A percentile compares a stretch with the other conserved stretches of the same genome.
These are phyloP conservation scores for Saposhnikovia divaricata DNA, from an alignment of 129 eudicot genomes.

Conservation along the genomic window DNA sequence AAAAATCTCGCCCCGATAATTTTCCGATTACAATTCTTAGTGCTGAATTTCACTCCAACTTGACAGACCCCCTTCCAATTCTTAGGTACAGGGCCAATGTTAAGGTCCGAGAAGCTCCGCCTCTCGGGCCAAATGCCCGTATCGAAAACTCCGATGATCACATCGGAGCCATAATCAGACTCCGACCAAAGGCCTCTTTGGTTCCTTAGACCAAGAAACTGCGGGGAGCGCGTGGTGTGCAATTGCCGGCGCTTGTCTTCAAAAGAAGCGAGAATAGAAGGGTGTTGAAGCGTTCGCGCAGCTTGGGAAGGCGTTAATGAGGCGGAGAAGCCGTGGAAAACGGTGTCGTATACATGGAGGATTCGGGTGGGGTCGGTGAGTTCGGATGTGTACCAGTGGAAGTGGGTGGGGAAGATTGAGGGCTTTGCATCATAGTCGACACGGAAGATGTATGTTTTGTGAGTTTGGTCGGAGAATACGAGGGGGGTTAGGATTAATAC, in stretches of 20 bases:
- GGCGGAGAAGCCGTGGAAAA: conserved; percentile 59
- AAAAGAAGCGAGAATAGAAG: conserved; percentile 38
- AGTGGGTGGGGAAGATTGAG: conserved; percentile 40
- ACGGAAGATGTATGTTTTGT: conserved; percentile 42
- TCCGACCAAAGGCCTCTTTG: neutral
- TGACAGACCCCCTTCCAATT: conserved; percentile 1
- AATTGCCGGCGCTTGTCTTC: neutral
- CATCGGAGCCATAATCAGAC: conserved; percentile 5
- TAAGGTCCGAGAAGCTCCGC: neutral
- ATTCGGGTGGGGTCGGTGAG: conserved; percentile 13
- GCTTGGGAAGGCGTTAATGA: conserved; percentile 33
- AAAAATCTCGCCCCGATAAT: conserved; percentile 1
- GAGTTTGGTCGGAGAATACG: conserved; percentile 11
- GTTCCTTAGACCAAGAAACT: neutral
- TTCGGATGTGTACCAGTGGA: conserved; percentile 51
- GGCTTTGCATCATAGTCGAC: conserved; percentile 39
- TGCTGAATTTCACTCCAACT: conserved; percentile 21
- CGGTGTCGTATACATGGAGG: conserved; percentile 20
- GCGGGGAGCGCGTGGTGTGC: conserved; percentile 12
- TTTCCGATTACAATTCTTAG: conserved; percentile 24
- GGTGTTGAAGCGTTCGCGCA: conserved; percentile 27
- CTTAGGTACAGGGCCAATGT: conserved; percentile 10
- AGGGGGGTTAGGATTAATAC: neutral
- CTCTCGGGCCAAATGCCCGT: conserved; percentile 12
- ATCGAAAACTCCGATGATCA: conserved; percentile 2